Evolutionary conservation across 2,329 filamentous ascomycete species (phyloP), one percentile per base, ranked within the genome.

Genomic region (Talaromyces verruculosus): DNA sequence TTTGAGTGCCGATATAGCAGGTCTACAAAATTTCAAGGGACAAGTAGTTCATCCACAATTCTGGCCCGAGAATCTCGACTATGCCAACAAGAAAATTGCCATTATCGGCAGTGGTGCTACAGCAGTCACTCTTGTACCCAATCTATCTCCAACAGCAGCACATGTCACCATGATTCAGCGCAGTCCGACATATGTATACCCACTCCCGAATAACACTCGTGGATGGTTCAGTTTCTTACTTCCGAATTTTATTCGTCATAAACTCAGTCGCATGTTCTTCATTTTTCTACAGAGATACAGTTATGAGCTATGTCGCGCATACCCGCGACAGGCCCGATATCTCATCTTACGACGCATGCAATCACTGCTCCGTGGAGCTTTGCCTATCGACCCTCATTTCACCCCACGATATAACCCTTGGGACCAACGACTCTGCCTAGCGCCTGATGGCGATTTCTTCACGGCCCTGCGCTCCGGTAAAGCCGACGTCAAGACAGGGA

Each of bases 101-200:
- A 82, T 94, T 66, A 86, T 95, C 68, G 91, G 91, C 17, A 89
- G 86, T 17, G 92, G 92, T 7, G 92, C 92, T 2, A 96, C 92
- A 0, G 89, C 91, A 6, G 79, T 94, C 59, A 95, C 92, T 0
- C 82, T 96, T 0, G 76, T 96, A 2, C 92, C 92, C 0, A 85
- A 83, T 57, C 78, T 96, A 55, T 86, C 88, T 0, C 79, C 89
- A 51, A 85, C 84, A 45, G 91, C 90, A 5, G 79, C 78, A 5
- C 84, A 85, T 15, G 87, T 93, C 33, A 94, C 91, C 1, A 92
- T 94, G 86, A 83, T 96, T 2, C 92, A 96, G 78, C 87, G 92
- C 65, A 92, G 88, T 55, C 92, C 92, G 0, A 85, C 84, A 0
- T 93, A 91, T 72, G 83, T 93, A 64, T 70, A 90, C 53, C 80